These are phyloP conservation scores for Cyclospora cayetanensis DNA, from an alignment of 169 alveolate genomes.

Conservation along the genomic window DNA sequence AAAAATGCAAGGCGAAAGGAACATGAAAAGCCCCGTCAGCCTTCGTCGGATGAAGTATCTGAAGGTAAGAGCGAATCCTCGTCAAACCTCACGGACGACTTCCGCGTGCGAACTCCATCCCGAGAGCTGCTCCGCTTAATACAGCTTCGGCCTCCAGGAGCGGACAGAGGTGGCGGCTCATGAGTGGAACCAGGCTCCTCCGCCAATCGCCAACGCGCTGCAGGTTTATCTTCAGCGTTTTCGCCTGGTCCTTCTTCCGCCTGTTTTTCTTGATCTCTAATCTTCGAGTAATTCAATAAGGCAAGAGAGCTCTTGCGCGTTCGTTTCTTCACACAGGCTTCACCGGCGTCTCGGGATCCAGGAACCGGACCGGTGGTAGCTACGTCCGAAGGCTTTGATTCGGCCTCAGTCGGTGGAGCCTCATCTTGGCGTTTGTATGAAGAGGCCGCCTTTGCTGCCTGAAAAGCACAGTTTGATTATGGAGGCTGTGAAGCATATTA, in stretches of 20 bases:
- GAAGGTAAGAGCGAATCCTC: conserved; percentile 69
- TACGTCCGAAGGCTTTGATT: conserved; percentile 15
- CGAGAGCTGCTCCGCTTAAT: conserved; percentile 11
- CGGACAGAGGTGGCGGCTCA: conserved; percentile 59
- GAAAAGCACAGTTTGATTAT: neutral
- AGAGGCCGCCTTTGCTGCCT: conserved; percentile 69
- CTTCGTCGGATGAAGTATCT: conserved; percentile 68
- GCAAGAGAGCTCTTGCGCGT: conserved; percentile 72
- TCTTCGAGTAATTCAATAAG: conserved; percentile 48
- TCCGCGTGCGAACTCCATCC: conserved; percentile 19
- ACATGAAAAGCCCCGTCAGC: too few species aligned
- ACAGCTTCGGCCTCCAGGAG: conserved; percentile 39
- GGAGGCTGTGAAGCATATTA: too few species aligned
- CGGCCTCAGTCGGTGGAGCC: conserved; percentile 52
- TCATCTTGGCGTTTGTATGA: conserved; percentile 69
- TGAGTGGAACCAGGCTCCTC: conserved; percentile 62
- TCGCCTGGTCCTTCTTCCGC: conserved; percentile 57
- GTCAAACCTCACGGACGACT: conserved; percentile 66
- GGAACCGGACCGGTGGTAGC: neutral
- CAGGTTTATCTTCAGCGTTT: conserved; percentile 5
- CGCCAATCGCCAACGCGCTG: conserved; percentile 70
- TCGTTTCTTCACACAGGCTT: conserved; percentile 63
- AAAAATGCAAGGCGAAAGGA: too few species aligned
- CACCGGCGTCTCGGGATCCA: conserved; percentile 48
- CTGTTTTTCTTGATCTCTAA: conserved; percentile 53